Base-by-base conservation (phyloP, 2,329 filamentous ascomycete genomes). In the Pseudocercospora fuligena region DNA sequence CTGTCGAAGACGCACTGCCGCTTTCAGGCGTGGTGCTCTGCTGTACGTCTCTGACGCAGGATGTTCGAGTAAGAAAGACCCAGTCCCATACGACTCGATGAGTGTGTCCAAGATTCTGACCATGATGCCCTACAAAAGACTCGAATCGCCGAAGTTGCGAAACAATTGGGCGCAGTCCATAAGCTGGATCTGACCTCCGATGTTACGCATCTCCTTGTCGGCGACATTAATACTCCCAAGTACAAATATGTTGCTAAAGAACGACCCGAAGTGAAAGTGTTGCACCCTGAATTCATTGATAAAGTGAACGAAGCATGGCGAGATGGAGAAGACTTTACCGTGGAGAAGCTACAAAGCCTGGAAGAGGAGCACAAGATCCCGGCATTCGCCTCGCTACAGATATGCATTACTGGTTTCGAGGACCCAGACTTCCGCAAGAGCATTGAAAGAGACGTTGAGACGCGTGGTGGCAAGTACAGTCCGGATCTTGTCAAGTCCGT, bases 231-330 rank as follows among this genome's bases (percentile, higher is more conserved):
- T 77, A 98, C 94, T 0, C 88, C 91, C 59, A 99, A 99, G 80
- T 99, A 99, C 81, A 91, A 90, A 78, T 97, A 97, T 83, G 94
- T 98, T 75, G 95, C 94, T 62, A 92, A 90, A 76, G 91, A 94
- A 78, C 88, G 95, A 61, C 89, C 90, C 57, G 95, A 99, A 75
- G 90, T 99, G 75, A 89, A 88, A 76, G 90, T 93, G 59, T 89
- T 99, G 82, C 87, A 87, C 51, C 87, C 90, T n/a, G 86, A 88
- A 74, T 99, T 93, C 92, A 86, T 99, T 59, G 89, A 94, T 64
- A 91, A 91, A 16, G 86, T 97, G 19, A 87, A 92, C 27, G 84
- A 90, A 27, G 83, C 89, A 53, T 99, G 95, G 95, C 56, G 56
- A 27, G 56, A 58, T 14, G 56, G 16, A 16, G 56, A 58, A 33